Percentiles rank a stretch among this genome's conserved stretches.
Evolutionary conservation across 495 filamentous ascomycete species (phyloP).

Genomic region (Tuber microsphaerosporum): DNA sequence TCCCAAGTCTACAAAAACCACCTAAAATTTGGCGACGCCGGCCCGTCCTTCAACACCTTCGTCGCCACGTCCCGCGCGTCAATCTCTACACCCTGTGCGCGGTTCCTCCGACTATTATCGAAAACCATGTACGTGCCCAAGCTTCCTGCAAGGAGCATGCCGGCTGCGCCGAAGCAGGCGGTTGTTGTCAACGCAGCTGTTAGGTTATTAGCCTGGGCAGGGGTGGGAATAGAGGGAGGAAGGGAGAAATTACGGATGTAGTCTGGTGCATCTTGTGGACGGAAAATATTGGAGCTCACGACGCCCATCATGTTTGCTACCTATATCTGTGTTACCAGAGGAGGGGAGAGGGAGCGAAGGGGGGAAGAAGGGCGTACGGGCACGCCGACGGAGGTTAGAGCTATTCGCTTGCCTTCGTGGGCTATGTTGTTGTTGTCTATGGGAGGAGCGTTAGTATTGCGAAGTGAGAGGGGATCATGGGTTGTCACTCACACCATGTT

Average conservation of each 20-base stretch:
- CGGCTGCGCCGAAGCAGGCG: slow-evolving; percentile 62
- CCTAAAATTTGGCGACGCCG: slow-evolving; percentile 56
- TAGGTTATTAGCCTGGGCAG: background rate
- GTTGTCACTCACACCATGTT: slow-evolving; percentile 39
- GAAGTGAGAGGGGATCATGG: slow-evolving; percentile 4
- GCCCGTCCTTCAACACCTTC: slow-evolving; percentile 60
- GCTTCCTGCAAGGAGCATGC: slow-evolving; percentile 51
- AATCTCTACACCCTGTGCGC: slow-evolving; percentile 54
- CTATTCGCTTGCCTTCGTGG: slow-evolving; percentile 63
- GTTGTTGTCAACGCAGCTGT: slow-evolving; percentile 61
- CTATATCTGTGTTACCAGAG: slow-evolving; percentile 12
- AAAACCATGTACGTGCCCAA: slow-evolving; percentile 63
- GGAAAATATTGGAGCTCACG: slow-evolving; percentile 67
- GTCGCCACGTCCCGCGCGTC: slow-evolving; percentile 63
- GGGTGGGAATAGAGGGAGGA: background rate
- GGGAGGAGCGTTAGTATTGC: slow-evolving; percentile 21
- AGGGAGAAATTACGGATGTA: slow-evolving; percentile 49
- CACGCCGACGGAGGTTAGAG: slow-evolving; percentile 65
- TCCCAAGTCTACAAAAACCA: slow-evolving; percentile 54
- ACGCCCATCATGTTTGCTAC: slow-evolving; percentile 73
- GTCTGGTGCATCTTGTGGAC: slow-evolving; percentile 60
- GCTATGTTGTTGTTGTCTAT: slow-evolving; percentile 81
- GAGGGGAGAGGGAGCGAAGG: background rate
- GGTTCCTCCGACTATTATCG: slow-evolving; percentile 62
- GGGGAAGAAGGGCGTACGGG: slow-evolving; percentile 46